Conservation (phyloP, 1,284 basidiomycete genomes). For the Austroboletus olivaceoglutinosus region DNA sequence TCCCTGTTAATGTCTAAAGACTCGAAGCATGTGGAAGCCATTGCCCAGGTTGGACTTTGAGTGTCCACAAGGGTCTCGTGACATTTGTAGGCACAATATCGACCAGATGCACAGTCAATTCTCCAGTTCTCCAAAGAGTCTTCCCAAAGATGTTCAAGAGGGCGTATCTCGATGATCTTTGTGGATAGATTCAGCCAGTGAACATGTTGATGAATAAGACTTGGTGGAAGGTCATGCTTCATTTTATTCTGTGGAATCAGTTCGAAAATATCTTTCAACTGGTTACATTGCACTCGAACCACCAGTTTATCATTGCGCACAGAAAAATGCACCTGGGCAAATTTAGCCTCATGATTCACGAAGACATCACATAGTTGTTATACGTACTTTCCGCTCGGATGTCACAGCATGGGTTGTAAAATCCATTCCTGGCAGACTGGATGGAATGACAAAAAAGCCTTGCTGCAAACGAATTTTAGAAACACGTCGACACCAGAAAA, state of each 20-base stretch:
- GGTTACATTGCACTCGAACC: slow-evolving; percentile 25
- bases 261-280: slow-evolving; percentile 21
- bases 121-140: background rate
- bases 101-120: background rate
- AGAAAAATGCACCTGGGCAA: slow-evolving; percentile 32
- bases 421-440: slow-evolving; percentile 35
- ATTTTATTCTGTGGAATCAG: slow-evolving; percentile 38
- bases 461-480: slow-evolving; percentile 21
- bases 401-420: slow-evolving; percentile 29
- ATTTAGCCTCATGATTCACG: too few relatives aligned
- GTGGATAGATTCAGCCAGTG: slow-evolving; percentile 40
- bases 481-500: too few relatives aligned
- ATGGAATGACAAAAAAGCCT: slow-evolving; percentile 36
- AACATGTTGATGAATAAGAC: slow-evolving; percentile 31
- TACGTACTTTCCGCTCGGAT: slow-evolving; percentile 17
- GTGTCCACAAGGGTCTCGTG: background rate
- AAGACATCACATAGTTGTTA: background rate
- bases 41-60: background rate
- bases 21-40: background rate
- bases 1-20: background rate
- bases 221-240: slow-evolving; percentile 36
- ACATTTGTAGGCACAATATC: background rate
- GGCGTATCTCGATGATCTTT: slow-evolving; percentile 25
- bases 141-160: slow-evolving; percentile 18
- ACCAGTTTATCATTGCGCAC: slow-evolving; percentile 23